Evolutionary conservation across 106 monocot species (phyloP).

Genomic region (Dendrobium officinale): DNA sequence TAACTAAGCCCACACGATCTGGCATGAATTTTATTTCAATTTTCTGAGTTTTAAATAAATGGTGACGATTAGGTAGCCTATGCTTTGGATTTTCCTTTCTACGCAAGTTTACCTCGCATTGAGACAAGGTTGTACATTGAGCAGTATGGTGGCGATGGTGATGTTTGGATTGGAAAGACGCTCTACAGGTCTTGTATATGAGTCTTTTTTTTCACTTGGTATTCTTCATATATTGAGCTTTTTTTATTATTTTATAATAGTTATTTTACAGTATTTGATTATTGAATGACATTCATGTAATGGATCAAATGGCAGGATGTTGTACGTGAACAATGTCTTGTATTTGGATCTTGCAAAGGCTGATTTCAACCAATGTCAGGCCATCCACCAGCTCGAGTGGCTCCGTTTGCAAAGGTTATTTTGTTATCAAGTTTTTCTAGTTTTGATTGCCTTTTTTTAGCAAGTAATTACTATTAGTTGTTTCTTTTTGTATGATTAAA

Average conservation of each 20-base stretch:
- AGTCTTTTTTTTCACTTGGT: not conserved
- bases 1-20: too few relatives aligned
- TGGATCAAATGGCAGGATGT: constrained; percentile 51
- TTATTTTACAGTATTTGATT: not conserved
- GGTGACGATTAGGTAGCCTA: constrained; percentile 53
- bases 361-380: constrained; percentile 78
- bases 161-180: constrained; percentile 97
- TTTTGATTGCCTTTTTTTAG: too few relatives aligned
- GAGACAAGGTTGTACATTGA: constrained; percentile 70
- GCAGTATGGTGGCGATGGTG: constrained; percentile 70
- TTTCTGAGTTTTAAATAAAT: not conserved
- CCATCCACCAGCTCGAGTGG: constrained; percentile 65
- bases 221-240: not conserved
- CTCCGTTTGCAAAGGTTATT: constrained; percentile 36
- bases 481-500: too few relatives aligned
- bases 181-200: constrained; percentile 55
- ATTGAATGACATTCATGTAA: not conserved
- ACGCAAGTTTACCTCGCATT: constrained; percentile 73
- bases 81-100: constrained; percentile 81
- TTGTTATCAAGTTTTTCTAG: not conserved
- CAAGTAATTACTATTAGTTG: too few relatives aligned
- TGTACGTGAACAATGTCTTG: constrained; percentile 54
- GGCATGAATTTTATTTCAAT: not conserved
- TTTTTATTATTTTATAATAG: not conserved
- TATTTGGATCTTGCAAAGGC: constrained; percentile 68